These are phyloP conservation scores for Alternaria burnsii DNA, from an alignment of 2,329 filamentous ascomycete genomes.

Conservation along the genomic window DNA sequence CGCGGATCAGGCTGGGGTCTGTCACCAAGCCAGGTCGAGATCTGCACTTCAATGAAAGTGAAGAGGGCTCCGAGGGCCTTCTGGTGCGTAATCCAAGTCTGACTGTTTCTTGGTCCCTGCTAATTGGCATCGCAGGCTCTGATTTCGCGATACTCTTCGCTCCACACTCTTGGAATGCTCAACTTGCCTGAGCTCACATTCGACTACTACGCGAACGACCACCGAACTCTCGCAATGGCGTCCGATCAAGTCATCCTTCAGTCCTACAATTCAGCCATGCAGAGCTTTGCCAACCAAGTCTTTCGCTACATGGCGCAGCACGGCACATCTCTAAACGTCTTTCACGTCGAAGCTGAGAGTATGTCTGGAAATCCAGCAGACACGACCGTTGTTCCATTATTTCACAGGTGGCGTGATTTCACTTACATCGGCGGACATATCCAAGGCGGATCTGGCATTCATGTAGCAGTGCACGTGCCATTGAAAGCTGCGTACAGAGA, in stretches of 20 bases:
- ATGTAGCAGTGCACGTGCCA: background rate
- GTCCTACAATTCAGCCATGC: background rate
- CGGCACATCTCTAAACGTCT: background rate
- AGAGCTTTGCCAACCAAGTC: background rate
- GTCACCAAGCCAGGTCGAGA: background rate
- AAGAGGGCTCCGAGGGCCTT: background rate
- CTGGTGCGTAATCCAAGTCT: background rate
- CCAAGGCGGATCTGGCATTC: background rate
- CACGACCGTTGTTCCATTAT: accelerated
- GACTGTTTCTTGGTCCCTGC: background rate
- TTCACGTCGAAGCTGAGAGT: background rate
- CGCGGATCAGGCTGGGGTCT: background rate
- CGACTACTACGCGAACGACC: too few species aligned
- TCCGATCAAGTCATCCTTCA: background rate
- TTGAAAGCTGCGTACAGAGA: too few species aligned
- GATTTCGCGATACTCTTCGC: background rate
- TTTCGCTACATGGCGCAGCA: background rate
- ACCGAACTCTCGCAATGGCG: background rate
- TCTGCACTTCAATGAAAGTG: background rate
- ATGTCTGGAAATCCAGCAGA: too few species aligned
- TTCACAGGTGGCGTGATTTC: too few species aligned
- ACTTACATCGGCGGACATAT: background rate
- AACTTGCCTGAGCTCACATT: background rate
- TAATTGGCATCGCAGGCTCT: background rate
- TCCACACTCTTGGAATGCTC: background rate